Evolutionary conservation across 2,329 filamentous ascomycete genomes (phyloP), one percentile per base, ranked within the genome.

Genomic region (Botryotinia narcissicola): DNA sequence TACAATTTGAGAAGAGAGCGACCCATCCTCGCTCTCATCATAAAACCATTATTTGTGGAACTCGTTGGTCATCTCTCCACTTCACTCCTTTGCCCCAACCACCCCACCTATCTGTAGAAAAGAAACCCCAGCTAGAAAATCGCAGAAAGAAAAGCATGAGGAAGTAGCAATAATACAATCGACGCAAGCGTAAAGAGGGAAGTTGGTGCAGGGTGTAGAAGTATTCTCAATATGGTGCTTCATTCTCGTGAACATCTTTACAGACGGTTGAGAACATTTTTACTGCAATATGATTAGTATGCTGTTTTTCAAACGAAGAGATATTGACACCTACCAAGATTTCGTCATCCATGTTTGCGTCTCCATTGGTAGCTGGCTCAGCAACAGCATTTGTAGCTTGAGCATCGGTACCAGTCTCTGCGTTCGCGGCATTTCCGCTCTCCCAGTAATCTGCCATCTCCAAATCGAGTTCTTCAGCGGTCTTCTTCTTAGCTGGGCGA

Each of bases 371-470:
- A 70, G 73, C 66, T 57, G 74, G 68, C 37, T 70, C 68, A 60
- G 76, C 75, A 51, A 75, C 83, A 77, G 87, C 87, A 75, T 84
- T 84, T 35, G 83, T 85, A 74, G 84, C 85, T 76, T 85, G 85
- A 59, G 85, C 83, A 71, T 87, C 83, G 68, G 84, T 82, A 75
- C 85, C 85, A 57, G 85, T 84, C 72, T 83, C 82, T 74, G 86
- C 83, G 70, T 84, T 82, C 59, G 84, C 84, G 75, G 84, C 84
- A 77, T 85, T 85, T 69, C 71, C 71, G 70, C 83, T 84, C 76
- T 84, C 81, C 82, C 97, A 98, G 85, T 99, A 99, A 83, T 98
- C 96, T 32, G 90, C 91, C 96, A 99, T 99, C 83, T 99, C 96
- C 7, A 93, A 94, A 82, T 99, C 96, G 40, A 99, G 90, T 85